A percentile compares a stretch with the other conserved stretches of the same genome.
Evolutionary conservation across 2,329 filamentous ascomycete genomes (phyloP).

Genomic region (Fonsecaea monophora): DNA sequence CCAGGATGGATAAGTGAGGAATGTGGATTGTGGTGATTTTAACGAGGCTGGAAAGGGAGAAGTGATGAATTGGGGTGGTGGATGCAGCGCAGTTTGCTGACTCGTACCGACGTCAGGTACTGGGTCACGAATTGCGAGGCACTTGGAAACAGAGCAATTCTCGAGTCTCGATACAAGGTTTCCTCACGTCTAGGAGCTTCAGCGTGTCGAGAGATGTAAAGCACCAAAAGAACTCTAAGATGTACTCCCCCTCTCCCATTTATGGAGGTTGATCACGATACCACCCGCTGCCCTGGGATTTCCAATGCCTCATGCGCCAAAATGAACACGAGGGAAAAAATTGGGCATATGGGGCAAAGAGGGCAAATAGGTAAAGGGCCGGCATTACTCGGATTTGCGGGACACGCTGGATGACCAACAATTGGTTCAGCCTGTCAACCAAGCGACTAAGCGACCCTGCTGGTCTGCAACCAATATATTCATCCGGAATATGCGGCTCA

Average conservation of each 20-base stretch:
- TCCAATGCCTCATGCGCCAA: slow-evolving; percentile 6
- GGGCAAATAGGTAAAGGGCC: background rate
- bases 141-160: background rate
- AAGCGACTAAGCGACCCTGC: background rate
- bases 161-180: too few relatives aligned
- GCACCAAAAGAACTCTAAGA: background rate
- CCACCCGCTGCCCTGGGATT: background rate
- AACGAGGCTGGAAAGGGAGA: slow-evolving; percentile 9
- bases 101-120: background rate
- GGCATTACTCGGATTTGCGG: slow-evolving; percentile 5
- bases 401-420: slow-evolving; percentile 1
- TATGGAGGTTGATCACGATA: slow-evolving; percentile 5
- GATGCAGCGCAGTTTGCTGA: slow-evolving; percentile 2
- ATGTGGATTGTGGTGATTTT: slow-evolving; percentile 3
- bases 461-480: background rate
- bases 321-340: slow-evolving; percentile 2
- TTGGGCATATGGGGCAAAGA: background rate
- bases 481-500: slow-evolving; percentile 5
- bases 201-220: background rate
- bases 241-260: background rate
- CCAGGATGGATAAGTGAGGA: slow-evolving; percentile 1
- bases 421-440: background rate
- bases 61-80: background rate
- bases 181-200: too few relatives aligned
- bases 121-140: background rate